These are phyloP conservation scores for Ganoderma resinaceum DNA, from an alignment of 1,284 basidiomycete species.

Conservation along the genomic window DNA sequence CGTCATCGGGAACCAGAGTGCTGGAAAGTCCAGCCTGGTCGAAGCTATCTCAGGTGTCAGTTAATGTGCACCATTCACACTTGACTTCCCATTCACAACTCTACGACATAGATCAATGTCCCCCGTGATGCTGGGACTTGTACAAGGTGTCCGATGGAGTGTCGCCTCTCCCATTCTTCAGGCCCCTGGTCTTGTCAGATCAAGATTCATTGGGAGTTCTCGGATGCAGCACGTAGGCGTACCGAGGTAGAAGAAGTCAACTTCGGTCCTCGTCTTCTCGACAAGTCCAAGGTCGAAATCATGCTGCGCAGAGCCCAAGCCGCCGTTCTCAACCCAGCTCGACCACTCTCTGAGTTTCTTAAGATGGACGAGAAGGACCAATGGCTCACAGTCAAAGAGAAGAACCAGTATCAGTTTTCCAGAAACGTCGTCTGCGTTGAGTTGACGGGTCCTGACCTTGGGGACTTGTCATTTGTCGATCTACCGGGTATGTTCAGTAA, in stretches of 20 bases:
- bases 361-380: slow-evolving; percentile 25
- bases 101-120: slow-evolving; percentile 45
- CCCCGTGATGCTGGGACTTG: slow-evolving; percentile 34
- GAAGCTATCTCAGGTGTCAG: slow-evolving; percentile 60
- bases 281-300: slow-evolving; percentile 47
- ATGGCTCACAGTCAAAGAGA: background rate
- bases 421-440: background rate
- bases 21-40: slow-evolving; percentile 52
- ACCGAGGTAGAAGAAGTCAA: slow-evolving; percentile 41
- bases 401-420: background rate
- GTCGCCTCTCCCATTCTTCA: slow-evolving; percentile 32
- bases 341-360: slow-evolving; percentile 35
- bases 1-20: slow-evolving; percentile 40
- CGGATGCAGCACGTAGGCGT: slow-evolving; percentile 21
- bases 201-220: slow-evolving; percentile 40
- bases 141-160: slow-evolving; percentile 41
- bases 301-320: slow-evolving; percentile 52
- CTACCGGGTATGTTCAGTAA: background rate
- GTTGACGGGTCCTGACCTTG: background rate
- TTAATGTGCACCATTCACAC: background rate
- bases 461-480: background rate
- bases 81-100: background rate
- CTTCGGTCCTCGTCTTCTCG: slow-evolving; percentile 45
- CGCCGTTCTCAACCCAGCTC: slow-evolving; percentile 48
- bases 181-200: slow-evolving; percentile 44